Evolutionary conservation across 192 early-diverging fungal genomes (phyloP).

Genomic region (Coemansia sp.): DNA sequence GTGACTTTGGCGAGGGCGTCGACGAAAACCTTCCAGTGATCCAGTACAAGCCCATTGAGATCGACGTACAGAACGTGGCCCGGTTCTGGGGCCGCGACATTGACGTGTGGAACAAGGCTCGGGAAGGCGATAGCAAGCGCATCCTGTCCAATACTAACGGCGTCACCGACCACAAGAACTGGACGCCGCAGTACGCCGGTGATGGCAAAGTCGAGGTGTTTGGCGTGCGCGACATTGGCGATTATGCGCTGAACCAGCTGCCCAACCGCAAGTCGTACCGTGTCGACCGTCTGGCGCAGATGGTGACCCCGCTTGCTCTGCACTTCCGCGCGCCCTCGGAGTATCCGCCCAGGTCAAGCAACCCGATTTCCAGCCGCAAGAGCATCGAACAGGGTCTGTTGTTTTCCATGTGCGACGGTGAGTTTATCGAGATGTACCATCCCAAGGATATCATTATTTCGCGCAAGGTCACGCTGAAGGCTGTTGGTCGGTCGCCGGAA

Average conservation of each 20-base stretch:
- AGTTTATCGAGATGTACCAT: conserved; percentile 69
- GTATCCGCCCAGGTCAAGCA: conserved; percentile 37
- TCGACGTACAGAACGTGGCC: conserved; percentile 73
- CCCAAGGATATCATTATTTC: conserved; percentile 61
- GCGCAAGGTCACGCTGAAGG: conserved; percentile 68
- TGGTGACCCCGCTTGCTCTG: conserved; percentile 57
- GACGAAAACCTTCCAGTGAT: conserved; percentile 53
- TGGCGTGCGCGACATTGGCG: conserved; percentile 59
- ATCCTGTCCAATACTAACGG: conserved; percentile 52
- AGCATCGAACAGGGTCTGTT: conserved; percentile 55
- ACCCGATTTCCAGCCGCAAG: conserved; percentile 30
- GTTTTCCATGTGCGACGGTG: conserved; percentile 76
- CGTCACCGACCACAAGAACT: conserved; percentile 56
- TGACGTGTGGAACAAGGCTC: conserved; percentile 66
- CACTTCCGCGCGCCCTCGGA: conserved; percentile 57
- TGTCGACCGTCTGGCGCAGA: conserved; percentile 68
- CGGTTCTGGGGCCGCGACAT: conserved; percentile 71
- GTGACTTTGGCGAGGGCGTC: conserved; percentile 41
- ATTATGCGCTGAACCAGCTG: conserved; percentile 66
- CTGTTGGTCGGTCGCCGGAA: conserved; percentile 58
- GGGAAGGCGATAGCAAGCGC: conserved; percentile 32
- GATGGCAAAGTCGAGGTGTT: conserved; percentile 71
- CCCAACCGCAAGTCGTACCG: conserved; percentile 57
- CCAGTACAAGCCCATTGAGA: conserved; percentile 64
- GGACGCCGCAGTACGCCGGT: conserved; percentile 68